Percentiles rank a stretch among this genome's conserved stretches.
Evolutionary conservation across 2,329 filamentous ascomycete genomes (phyloP).

Genomic region (Trichoderma lentiforme): DNA sequence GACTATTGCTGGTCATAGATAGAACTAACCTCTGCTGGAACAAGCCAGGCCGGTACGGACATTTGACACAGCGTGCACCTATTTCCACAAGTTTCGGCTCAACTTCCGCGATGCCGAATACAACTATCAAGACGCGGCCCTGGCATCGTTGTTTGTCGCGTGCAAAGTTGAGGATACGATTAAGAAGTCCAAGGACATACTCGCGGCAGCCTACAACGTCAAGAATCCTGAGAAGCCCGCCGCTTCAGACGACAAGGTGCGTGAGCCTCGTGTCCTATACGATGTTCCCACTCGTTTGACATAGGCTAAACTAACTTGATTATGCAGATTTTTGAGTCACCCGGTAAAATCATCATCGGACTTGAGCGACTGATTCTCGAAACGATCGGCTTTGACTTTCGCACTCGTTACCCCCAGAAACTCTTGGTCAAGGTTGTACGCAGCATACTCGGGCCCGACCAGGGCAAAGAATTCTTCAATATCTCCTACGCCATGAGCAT

Average conservation of each 20-base stretch:
- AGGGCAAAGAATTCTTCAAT: conserved; percentile 55
- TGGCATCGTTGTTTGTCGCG: conserved; percentile 84
- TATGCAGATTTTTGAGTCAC: conserved; percentile 71
- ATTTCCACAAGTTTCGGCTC: conserved; percentile 91
- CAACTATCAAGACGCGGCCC: conserved; percentile 79
- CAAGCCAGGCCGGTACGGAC: conserved; percentile 73
- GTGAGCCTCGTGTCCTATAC: conserved; percentile 24
- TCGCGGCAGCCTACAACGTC: conserved; percentile 85
- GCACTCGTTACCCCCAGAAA: conserved; percentile 82
- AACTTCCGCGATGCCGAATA: conserved; percentile 83
- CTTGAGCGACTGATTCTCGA: conserved; percentile 92
- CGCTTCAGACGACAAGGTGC: conserved; percentile 77
- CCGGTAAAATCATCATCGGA: conserved; percentile 78
- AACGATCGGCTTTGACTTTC: conserved; percentile 89
- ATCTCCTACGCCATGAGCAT: conserved; percentile 78
- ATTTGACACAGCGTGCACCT: conserved; percentile 85
- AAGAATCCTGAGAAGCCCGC: conserved; percentile 66
- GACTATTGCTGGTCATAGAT: background rate
- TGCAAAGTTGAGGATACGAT: conserved; percentile 98
- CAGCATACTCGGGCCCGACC: conserved; percentile 44
- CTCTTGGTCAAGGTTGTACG: conserved; percentile 76
- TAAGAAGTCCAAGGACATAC: conserved; percentile 91
- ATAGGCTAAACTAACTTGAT: background rate
- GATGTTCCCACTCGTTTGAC: background rate
- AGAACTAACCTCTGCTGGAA: background rate